Base-by-base conservation (phyloP, 2,329 filamentous ascomycete species). In the Nannizzia gypsea region DNA sequence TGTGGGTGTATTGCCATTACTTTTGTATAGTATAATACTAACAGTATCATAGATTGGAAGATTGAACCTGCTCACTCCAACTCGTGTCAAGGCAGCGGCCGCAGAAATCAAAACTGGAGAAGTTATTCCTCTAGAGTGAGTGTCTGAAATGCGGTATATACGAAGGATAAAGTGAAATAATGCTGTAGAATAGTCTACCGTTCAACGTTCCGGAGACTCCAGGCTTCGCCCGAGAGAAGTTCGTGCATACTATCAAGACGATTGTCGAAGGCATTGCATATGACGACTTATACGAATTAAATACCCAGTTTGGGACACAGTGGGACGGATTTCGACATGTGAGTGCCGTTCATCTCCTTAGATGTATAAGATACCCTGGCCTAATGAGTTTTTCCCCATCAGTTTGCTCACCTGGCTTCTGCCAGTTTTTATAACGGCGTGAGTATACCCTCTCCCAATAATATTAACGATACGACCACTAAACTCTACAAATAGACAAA, bases 61-160 rank as follows among this genome's bases (percentile, higher is more conserved):
- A 50, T 66, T 83, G 48, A 83, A 84, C 60, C 76, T 83, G 6
- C 72, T 83, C 15, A 84, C 81, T 0, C 80, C 81, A 0, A 69
- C 73, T 3, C 74, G 81, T 13, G 80, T 84, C 38, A 77, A 79
- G 54, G 76, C 76, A 9, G 80, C 82, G 2, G 70, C 78, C 1
- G 72, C 72, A 42, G 80, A 83, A 64, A 82, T 84, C 61, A 71
- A 70, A 52, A 80, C 78, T 2, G 82, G 82, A 13, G 79, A 83
- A 57, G 77, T 82, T 63, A 74, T 83, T 1, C 76, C 79, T 9
- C 72, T 83, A 34, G 79, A 83, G 77, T 80, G 66, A 62, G 69
- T 66, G 2, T 15, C 26, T 20, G 6, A 8, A n/a, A 13, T n/a
- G 8, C 20, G 15, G n/a, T 15, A 20, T 24, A 20, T 22, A 17